Evolutionary conservation across 805 yeast genomes (phyloP).

Genomic region (Teunomyces gatunensis): DNA sequence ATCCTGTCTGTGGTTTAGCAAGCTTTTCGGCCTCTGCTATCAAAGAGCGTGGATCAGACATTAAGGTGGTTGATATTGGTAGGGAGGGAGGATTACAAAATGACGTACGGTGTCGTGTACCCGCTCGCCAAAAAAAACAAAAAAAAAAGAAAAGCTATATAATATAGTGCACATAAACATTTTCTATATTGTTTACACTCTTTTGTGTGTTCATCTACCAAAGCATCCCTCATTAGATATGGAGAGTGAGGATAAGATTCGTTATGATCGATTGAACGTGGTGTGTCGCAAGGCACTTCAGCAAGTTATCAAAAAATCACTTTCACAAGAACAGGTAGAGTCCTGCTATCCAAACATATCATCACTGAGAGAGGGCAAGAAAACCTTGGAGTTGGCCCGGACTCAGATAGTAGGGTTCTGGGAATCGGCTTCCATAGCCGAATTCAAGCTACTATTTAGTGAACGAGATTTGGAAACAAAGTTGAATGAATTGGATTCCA

Average conservation of each 20-base stretch:
- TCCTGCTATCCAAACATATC: constrained; percentile 57
- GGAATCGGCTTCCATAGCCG: constrained; percentile 47
- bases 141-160: too few species aligned
- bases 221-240: neutral
- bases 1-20: constrained; percentile 63
- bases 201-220: neutral
- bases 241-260: constrained; percentile 25
- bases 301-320: constrained; percentile 48
- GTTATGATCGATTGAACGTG: constrained; percentile 49
- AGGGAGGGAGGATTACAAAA: neutral
- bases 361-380: constrained; percentile 42
- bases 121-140: neutral
- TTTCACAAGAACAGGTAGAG: constrained; percentile 49
- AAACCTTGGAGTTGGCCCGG: constrained; percentile 46
- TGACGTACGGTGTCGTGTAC: neutral
- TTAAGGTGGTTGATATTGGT: constrained; percentile 9
- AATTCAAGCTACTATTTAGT: constrained; percentile 51
- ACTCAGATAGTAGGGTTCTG: constrained; percentile 53
- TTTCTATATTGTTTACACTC: neutral
- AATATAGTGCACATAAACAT: constrained; percentile 1
- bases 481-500: constrained; percentile 47
- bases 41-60: constrained; percentile 46
- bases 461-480: constrained; percentile 46
- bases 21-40: constrained; percentile 44
- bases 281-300: constrained; percentile 55